These are phyloP conservation scores for Torulaspora pretoriensis DNA, from an alignment of 1,139 yeast genomes.

Conservation along the genomic window DNA sequence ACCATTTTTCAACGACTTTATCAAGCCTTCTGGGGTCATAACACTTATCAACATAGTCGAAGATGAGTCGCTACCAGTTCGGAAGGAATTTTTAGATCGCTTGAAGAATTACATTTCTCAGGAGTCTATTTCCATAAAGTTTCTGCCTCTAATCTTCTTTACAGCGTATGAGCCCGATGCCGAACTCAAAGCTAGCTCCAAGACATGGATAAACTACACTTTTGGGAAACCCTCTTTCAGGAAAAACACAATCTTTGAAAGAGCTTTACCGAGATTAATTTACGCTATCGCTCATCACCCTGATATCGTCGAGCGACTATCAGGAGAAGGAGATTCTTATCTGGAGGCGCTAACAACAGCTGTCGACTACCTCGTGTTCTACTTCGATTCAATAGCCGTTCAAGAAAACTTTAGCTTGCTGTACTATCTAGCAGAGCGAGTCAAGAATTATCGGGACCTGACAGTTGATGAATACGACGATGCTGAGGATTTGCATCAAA, in stretches of 20 bases:
- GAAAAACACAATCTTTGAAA: conserved; percentile 53
- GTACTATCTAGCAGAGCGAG: conserved; percentile 71
- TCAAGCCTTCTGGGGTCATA: conserved; percentile 51
- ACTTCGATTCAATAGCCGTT: conserved; percentile 56
- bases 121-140: conserved; percentile 58
- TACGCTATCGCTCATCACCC: conserved; percentile 75
- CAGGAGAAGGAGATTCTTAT: conserved; percentile 29
- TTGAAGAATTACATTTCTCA: conserved; percentile 52
- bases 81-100: conserved; percentile 49
- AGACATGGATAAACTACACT: conserved; percentile 72
- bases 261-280: conserved; percentile 60
- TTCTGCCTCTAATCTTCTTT: conserved; percentile 64
- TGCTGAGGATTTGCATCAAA: conserved; percentile 8
- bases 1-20: conserved; percentile 49
- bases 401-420: conserved; percentile 67
- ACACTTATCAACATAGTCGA: conserved; percentile 59
- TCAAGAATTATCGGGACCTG: conserved; percentile 72
- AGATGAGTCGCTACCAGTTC: conserved; percentile 59
- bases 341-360: conserved; percentile 50
- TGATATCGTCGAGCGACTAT: conserved; percentile 49
- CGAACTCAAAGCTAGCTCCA: conserved; percentile 47
- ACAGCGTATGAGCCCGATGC: conserved; percentile 69
- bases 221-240: conserved; percentile 42
- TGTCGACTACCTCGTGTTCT: conserved; percentile 55
- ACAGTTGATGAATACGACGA: conserved; percentile 38